Conservation (phyloP, 1,284 basidiomycete species). For the Fomitopsis schrenkii region DNA sequence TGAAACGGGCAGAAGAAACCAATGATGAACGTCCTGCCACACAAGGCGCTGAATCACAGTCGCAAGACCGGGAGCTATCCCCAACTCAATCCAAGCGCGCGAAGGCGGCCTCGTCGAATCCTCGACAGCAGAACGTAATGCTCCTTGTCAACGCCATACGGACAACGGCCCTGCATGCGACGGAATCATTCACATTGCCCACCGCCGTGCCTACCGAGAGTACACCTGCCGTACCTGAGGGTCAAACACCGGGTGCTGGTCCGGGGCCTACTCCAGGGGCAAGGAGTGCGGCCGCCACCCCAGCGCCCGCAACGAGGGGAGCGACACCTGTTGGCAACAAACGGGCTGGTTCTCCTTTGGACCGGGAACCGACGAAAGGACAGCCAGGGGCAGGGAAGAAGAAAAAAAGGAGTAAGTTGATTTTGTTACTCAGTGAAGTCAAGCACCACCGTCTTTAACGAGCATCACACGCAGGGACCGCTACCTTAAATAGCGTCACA, state of each 20-base stretch:
- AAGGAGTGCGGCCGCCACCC: conserved; percentile 44
- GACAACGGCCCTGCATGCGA: conserved; percentile 67
- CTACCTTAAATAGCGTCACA: conserved; percentile 9
- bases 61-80: conserved; percentile 12
- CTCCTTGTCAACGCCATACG: conserved; percentile 72
- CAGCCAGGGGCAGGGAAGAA: conserved; percentile 58
- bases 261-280: conserved; percentile 21
- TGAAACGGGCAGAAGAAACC: not conserved
- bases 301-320: conserved; percentile 45
- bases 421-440: not conserved
- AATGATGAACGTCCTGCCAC: not conserved
- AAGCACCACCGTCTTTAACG: not conserved
- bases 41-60: conserved; percentile 17
- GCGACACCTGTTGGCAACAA: conserved; percentile 33
- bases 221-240: conserved; percentile 23
- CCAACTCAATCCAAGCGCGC: conserved; percentile 6
- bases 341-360: conserved; percentile 38
- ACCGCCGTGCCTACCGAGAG: conserved; percentile 27
- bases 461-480: conserved; percentile 12
- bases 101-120: conserved; percentile 23
- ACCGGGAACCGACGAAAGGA: conserved; percentile 38
- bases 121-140: conserved; percentile 61
- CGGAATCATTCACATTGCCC: conserved; percentile 37
- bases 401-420: conserved; percentile 55
- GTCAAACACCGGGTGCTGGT: conserved; percentile 34